A percentile compares a stretch with the other conserved stretches of the same genome.
These are phyloP conservation scores for Carpinus viminea DNA, from an alignment of 306 rosid genomes.

Conservation along the genomic window DNA sequence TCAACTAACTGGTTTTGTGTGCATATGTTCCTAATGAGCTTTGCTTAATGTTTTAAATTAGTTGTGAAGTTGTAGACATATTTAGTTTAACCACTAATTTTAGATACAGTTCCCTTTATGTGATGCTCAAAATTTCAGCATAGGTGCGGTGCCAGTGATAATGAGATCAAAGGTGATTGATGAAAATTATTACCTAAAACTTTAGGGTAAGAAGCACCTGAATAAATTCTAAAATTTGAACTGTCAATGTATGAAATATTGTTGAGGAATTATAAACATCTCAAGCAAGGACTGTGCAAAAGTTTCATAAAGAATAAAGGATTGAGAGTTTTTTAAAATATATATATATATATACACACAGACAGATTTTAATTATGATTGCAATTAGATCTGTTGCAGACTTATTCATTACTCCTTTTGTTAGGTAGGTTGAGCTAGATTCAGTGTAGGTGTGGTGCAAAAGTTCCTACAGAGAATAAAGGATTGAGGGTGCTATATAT, in stretches of 20 bases:
- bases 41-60: background rate
- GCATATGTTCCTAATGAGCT: background rate
- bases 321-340: background rate
- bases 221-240: background rate
- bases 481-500: background rate
- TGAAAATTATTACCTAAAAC: background rate
- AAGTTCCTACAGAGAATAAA: background rate
- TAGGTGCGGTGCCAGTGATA: background rate
- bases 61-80: background rate
- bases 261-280: background rate
- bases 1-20: constrained; percentile 5
- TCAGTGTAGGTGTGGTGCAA: background rate
- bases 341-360: no score
- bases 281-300: background rate
- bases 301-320: background rate
- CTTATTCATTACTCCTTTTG: background rate
- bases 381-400: background rate
- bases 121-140: background rate
- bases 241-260: background rate
- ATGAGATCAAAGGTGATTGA: background rate
- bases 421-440: background rate
- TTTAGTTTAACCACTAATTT: background rate
- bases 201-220: background rate
- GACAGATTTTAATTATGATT: background rate
- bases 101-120: background rate